Percentiles rank a stretch among this genome's conserved stretches.
These are phyloP conservation scores for Adansonia digitata DNA, from an alignment of 345 rosid species.

Conservation along the genomic window DNA sequence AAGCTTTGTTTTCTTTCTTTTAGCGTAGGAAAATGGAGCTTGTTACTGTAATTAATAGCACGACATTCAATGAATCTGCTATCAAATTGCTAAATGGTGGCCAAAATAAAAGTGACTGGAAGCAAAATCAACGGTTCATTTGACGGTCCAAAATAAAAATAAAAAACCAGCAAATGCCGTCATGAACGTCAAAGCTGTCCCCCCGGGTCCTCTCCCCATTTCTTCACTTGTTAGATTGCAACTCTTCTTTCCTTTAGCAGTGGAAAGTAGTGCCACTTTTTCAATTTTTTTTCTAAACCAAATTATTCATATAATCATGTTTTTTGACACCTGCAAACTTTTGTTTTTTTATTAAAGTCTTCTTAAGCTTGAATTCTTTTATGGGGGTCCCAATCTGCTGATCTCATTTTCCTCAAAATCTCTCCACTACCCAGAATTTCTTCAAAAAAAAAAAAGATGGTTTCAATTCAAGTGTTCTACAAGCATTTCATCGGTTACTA, in stretches of 20 bases:
- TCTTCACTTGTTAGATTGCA: background rate
- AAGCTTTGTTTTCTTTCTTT: background rate
- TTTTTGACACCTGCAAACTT: background rate
- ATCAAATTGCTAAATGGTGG: conserved; percentile 13
- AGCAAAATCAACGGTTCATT: conserved; percentile 39
- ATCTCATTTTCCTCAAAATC: conserved; percentile 20
- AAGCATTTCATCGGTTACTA: too few relatives aligned
- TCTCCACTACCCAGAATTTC: too few relatives aligned
- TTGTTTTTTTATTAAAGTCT: background rate
- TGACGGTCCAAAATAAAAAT: conserved; percentile 1
- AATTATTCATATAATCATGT: background rate
- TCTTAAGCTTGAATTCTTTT: background rate
- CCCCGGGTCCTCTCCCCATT: background rate
- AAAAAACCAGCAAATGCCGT: background rate
- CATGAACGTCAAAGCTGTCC: background rate
- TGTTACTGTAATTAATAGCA: background rate
- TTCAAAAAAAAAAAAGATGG: too few relatives aligned
- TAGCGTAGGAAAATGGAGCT: background rate
- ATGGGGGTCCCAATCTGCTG: conserved; percentile 11
- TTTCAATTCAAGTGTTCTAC: too few relatives aligned
- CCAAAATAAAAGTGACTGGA: background rate
- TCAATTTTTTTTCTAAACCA: background rate
- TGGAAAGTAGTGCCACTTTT: background rate
- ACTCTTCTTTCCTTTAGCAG: background rate
- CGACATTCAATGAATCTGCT: conserved; percentile 16